Evolutionary conservation across 2,329 filamentous ascomycete species (phyloP).

Genomic region (Pyricularia pennisetigena): DNA sequence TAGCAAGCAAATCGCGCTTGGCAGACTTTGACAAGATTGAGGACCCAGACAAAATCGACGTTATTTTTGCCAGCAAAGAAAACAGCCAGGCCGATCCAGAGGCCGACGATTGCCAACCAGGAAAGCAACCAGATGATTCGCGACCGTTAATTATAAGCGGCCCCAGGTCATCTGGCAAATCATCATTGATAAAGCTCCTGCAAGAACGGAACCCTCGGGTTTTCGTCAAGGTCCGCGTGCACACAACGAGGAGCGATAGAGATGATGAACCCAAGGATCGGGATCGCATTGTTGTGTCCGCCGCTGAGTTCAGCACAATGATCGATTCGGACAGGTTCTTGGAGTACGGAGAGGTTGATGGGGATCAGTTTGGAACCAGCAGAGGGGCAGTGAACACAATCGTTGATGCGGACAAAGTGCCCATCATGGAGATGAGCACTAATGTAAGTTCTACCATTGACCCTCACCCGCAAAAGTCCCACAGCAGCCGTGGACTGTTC

Average conservation of each 20-base stretch:
- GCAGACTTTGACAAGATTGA: conserved; percentile 81
- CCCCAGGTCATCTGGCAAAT: conserved; percentile 51
- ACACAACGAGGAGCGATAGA: conserved; percentile 43
- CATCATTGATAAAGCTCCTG: conserved; percentile 52
- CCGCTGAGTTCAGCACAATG: conserved; percentile 45
- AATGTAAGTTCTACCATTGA: conserved; percentile 31
- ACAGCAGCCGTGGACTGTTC: not conserved
- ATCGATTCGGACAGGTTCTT: conserved; percentile 50
- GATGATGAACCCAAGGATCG: conserved; percentile 35
- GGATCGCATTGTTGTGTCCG: conserved; percentile 41
- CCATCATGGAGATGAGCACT: conserved; percentile 41
- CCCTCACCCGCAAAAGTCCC: not conserved
- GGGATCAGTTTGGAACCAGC: conserved; percentile 45
- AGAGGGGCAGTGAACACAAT: conserved; percentile 41
- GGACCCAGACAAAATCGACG: conserved; percentile 60
- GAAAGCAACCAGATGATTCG: conserved; percentile 34
- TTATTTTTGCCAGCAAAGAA: conserved; percentile 36
- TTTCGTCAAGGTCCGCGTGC: conserved; percentile 48
- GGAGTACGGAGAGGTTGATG: conserved; percentile 41
- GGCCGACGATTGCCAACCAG: conserved; percentile 15
- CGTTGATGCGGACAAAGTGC: conserved; percentile 46
- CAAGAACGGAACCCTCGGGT: conserved; percentile 53
- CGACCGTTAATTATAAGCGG: conserved; percentile 59
- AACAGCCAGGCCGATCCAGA: conserved; percentile 7
- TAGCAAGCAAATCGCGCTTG: conserved; percentile 66